A percentile compares a stretch with the other conserved stretches of the same genome.
Conservation (phyloP, 371 early-diverging fungal genomes). For the Coemansia sp. region DNA sequence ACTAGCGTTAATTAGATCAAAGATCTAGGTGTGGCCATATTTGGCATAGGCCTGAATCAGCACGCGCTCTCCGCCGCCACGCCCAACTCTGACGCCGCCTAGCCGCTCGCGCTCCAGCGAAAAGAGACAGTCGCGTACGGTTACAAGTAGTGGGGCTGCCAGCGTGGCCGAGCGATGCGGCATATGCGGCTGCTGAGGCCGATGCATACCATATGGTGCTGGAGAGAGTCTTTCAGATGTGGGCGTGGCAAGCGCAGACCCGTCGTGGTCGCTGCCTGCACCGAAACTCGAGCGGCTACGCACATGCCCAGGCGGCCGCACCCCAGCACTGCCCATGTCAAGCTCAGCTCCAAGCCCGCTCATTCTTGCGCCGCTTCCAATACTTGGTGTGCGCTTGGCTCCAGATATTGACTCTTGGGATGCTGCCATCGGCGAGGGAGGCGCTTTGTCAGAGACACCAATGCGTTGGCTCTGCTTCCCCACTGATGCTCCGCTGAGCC, state of each 20-base stretch:
- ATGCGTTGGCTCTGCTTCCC: conserved; percentile 10
- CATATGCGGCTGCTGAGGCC: conserved; percentile 14
- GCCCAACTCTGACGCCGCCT: conserved; percentile 56
- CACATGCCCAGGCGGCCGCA: conserved; percentile 12
- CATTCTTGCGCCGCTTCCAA: neutral
- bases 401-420: neutral
- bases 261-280: conserved; percentile 25
- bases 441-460: neutral
- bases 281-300: conserved; percentile 38
- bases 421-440: neutral
- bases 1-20: neutral
- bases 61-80: conserved; percentile 60
- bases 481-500: conserved; percentile 21
- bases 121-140: conserved; percentile 71
- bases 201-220: conserved; percentile 5
- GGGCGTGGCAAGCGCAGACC: conserved; percentile 10
- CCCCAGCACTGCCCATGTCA: neutral
- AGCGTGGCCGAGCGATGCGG: conserved; percentile 38
- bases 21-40: conserved; percentile 14
- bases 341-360: neutral
- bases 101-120: conserved; percentile 67
- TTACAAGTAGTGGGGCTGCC: conserved; percentile 58
- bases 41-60: conserved; percentile 64
- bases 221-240: conserved; percentile 9
- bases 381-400: conserved; percentile 11